A percentile compares a stretch with the other conserved stretches of the same genome.
phyloP scores from a whole-genome alignment of 345 rosid species.

The Pseudoturritis turrita region DNA sequence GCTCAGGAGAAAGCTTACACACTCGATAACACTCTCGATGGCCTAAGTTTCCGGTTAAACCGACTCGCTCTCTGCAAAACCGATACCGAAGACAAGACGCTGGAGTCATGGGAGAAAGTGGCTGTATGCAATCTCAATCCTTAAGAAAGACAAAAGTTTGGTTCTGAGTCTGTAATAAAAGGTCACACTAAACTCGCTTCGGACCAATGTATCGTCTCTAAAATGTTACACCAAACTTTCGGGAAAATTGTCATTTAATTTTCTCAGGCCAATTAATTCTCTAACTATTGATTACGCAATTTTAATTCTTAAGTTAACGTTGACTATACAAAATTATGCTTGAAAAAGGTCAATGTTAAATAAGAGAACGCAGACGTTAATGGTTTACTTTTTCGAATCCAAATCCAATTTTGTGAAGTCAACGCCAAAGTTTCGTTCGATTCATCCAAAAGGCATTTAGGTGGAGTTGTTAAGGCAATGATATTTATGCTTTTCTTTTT shows the following conservation, averaged over 20 bases:
- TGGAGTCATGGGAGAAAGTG: conserved; percentile 74
- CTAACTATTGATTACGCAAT: too few relatives aligned
- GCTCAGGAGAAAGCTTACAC: conserved; percentile 55
- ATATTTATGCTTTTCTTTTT: not conserved
- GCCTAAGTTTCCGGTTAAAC: conserved; percentile 49
- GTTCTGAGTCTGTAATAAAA: not conserved
- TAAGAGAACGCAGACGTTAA: too few relatives aligned
- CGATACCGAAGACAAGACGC: conserved; percentile 53
- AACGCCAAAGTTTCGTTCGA: not conserved
- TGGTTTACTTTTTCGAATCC: too few relatives aligned
- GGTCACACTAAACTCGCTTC: not conserved
- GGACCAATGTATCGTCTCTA: not conserved
- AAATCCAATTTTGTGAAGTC: too few relatives aligned
- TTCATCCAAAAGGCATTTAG: not conserved
- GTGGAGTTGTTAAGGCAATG: not conserved
- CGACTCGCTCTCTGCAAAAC: conserved; percentile 63
- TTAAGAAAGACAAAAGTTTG: conserved; percentile 12
- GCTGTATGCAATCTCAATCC: conserved; percentile 48
- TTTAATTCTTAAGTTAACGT: too few relatives aligned
- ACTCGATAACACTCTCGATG: conserved; percentile 47
- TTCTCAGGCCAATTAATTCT: too few relatives aligned
- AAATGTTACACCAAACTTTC: not conserved
- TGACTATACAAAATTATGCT: too few relatives aligned
- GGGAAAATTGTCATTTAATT: too few relatives aligned
- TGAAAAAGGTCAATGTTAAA: too few relatives aligned